phyloP scores from a whole-genome alignment of 192 early-diverging fungal species.

The Backusella luteola region DNA sequence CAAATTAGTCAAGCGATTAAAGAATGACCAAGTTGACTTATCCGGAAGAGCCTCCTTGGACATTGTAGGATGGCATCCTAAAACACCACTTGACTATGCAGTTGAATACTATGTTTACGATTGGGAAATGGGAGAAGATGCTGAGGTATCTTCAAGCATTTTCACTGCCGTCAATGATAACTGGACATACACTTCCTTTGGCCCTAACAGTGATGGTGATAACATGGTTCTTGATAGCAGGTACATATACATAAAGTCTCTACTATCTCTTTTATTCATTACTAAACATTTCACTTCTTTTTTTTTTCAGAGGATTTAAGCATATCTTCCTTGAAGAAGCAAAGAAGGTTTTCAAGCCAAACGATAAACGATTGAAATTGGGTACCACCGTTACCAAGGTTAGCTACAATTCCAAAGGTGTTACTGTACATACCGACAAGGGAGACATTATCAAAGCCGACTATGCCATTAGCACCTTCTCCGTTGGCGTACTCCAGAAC shows the following conservation, averaged over 20 bases:
- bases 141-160: conserved; percentile 19
- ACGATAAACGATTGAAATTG: conserved; percentile 28
- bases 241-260: background rate
- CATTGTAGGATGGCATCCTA: conserved; percentile 32
- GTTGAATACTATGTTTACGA: conserved; percentile 38
- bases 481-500: conserved; percentile 39
- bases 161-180: conserved; percentile 16
- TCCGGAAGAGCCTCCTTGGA: conserved; percentile 27
- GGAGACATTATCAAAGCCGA: conserved; percentile 33
- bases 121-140: conserved; percentile 29
- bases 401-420: conserved; percentile 17
- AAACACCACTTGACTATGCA: conserved; percentile 23
- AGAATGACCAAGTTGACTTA: conserved; percentile 24
- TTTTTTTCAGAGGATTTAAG: conserved; percentile 33
- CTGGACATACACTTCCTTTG: conserved; percentile 22
- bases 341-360: conserved; percentile 19
- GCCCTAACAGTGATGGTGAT: conserved; percentile 27
- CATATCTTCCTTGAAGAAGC: conserved; percentile 35
- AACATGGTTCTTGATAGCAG: conserved; percentile 30
- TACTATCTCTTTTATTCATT: background rate
- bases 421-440: conserved; percentile 28
- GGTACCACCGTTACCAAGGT: conserved; percentile 31
- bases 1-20: conserved; percentile 16
- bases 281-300: background rate
- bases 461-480: conserved; percentile 41